Conservation (phyloP, 108 stramenopile species). For the Nitzschia putrida region DNA sequence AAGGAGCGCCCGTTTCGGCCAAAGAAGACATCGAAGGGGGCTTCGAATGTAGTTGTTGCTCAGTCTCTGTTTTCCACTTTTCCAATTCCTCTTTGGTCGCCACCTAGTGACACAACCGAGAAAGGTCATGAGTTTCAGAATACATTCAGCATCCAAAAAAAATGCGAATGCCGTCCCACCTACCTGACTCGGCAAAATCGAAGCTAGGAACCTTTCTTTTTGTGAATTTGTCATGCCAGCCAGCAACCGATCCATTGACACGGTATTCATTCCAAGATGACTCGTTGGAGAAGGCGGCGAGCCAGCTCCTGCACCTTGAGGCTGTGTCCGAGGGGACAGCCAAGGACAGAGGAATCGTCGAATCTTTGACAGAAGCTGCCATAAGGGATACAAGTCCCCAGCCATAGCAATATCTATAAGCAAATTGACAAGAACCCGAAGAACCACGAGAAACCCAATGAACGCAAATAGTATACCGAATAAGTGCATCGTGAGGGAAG, state of each 20-base stretch:
- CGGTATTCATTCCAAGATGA: background rate
- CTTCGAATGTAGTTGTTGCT: no score
- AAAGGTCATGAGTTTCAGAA: background rate
- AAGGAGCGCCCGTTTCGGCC: no score
- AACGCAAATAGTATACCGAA: constrained; percentile 1
- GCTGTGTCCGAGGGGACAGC: constrained; percentile 18
- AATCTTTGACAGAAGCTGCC: constrained; percentile 2
- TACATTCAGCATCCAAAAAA: background rate
- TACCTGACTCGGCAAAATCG: constrained; percentile 10
- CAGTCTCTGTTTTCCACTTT: background rate
- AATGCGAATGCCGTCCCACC: background rate
- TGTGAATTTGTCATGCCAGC: constrained; percentile 4
- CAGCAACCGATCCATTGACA: constrained; percentile 10
- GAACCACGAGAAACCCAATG: constrained; percentile 6
- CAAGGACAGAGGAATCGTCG: constrained; percentile 17
- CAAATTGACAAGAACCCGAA: constrained; percentile 4
- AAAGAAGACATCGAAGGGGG: no score
- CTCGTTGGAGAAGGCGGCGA: background rate
- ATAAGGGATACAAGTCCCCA: constrained; percentile 5
- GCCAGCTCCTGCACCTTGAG: background rate
- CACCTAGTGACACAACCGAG: background rate
- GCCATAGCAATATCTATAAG: constrained; percentile 13
- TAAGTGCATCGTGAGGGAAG: background rate
- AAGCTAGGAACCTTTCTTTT: background rate
- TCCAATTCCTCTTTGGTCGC: constrained; percentile 2